Evolutionary conservation across 2,329 filamentous ascomycete species (phyloP).

Genomic region (Sphaerostilbella broomeana): DNA sequence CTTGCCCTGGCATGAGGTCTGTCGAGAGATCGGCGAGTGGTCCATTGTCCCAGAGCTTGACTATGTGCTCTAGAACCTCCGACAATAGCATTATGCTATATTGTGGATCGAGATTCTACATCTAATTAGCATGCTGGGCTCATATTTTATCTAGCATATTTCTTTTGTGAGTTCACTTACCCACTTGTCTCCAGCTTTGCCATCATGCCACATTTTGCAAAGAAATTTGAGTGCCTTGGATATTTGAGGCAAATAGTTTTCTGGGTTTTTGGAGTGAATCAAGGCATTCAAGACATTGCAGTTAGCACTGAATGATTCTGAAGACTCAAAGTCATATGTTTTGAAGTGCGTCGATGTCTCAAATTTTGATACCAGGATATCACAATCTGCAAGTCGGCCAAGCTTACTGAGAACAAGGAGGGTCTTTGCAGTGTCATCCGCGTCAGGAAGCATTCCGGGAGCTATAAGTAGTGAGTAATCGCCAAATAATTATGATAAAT

Average conservation of each 20-base stretch:
- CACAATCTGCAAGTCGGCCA: constrained; percentile 1
- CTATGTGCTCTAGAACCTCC: too few species aligned
- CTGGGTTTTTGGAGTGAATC: constrained; percentile 2
- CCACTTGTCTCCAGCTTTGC: constrained; percentile 16
- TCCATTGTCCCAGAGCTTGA: too few species aligned
- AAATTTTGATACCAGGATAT: constrained; percentile 9
- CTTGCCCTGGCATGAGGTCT: too few species aligned
- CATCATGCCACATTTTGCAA: constrained; percentile 12
- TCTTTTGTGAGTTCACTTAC: constrained; percentile 8
- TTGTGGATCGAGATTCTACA: too few species aligned
- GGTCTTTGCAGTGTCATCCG: constrained; percentile 16
- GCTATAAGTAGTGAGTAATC: not conserved
- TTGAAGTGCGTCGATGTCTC: constrained; percentile 12
- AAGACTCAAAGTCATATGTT: constrained; percentile 12
- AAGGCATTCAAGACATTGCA: constrained; percentile 14
- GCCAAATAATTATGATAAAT: too few species aligned
- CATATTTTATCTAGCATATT: not conserved
- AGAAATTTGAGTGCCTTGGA: constrained; percentile 12
- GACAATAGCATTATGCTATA: too few species aligned
- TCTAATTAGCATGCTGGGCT: too few species aligned
- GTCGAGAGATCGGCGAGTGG: too few species aligned
- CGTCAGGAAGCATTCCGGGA: constrained; percentile 11
- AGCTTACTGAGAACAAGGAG: constrained; percentile 9
- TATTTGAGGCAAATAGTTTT: constrained; percentile 11
- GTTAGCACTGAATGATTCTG: constrained; percentile 14